Base-by-base conservation (phyloP, 225 moss, liverwort and hornwort genomes). In the Ulota crispa region DNA sequence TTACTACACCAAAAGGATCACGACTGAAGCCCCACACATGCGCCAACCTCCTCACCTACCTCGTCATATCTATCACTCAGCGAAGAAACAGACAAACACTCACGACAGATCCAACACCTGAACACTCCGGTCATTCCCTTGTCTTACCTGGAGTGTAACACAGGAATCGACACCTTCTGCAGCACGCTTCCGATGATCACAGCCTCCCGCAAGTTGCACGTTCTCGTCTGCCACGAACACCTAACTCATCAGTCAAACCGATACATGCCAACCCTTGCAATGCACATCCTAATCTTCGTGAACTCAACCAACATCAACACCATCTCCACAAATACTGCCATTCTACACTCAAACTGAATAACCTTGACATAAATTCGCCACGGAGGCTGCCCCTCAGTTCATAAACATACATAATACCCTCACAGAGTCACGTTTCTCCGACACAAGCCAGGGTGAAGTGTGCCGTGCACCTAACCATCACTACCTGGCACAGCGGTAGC, bases 161-260 rank as follows among this genome's bases (percentile, higher is more conserved):
- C 94, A 67, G 96, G 96, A 80, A 96, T 96, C 30, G 99, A 93
- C 28, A 99, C 93, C 87, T 99, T 96, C 73, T 96, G 94, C 39
- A 99, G 89, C 69, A 96, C 94, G 85, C 99, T 99, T 80, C 96
- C 99, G 62, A 96, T 87, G 72, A 99, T 95, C 63, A 99, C 96
- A 87, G 96, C 99, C 86, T 96, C 99, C 68, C 99, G 88, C 62
- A 99, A 73, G 80, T 91, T 99, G 88, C 96, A 99, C 27, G 93
- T 99, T 77, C 93, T 85, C 23, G 93, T 93, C 97, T 97, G 78
- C 73, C 79, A 72, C 7, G 37, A 52, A 82, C 64, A 80, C 19
- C 8, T 26, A 24, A 77, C 50, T 32, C 24, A 73, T 52, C 5
- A 73, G 42, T 19, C 54, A 20, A 57, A 36, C 23, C 21, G 13